Conservation (phyloP, 1,284 basidiomycete genomes). For the Ganoderma meredithae region DNA sequence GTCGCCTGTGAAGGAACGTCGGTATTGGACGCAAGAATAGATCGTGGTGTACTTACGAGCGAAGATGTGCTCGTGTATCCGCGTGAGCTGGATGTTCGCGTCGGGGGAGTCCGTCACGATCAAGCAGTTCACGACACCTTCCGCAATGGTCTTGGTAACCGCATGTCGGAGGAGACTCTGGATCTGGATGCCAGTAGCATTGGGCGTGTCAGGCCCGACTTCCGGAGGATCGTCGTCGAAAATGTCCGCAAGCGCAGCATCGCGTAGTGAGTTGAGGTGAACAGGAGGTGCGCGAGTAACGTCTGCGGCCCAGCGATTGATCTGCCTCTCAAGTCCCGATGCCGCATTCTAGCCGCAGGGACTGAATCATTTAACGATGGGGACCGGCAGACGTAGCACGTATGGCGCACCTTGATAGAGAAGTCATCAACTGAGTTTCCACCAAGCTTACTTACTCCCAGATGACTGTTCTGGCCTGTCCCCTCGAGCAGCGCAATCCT, state of each 20-base stretch:
- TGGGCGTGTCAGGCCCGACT: conserved; percentile 25
- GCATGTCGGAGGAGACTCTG: conserved; percentile 81
- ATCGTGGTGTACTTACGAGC: conserved; percentile 57
- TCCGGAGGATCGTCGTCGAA: conserved; percentile 47
- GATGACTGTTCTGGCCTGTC: conserved; percentile 44
- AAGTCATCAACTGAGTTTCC: conserved; percentile 81
- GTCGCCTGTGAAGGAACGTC: conserved; percentile 58
- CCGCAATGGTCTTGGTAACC: conserved; percentile 77
- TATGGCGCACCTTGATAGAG: conserved; percentile 74
- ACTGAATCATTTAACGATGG: neutral
- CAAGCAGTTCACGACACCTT: conserved; percentile 81
- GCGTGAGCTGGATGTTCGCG: conserved; percentile 79
- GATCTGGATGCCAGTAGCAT: conserved; percentile 68
- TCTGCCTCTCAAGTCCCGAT: conserved; percentile 76
- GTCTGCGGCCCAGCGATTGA: conserved; percentile 86
- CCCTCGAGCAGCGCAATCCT: conserved; percentile 81
- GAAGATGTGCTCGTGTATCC: conserved; percentile 86
- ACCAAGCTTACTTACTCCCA: conserved; percentile 47
- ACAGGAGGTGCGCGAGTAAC: conserved; percentile 65
- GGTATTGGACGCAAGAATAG: neutral
- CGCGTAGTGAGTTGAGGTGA: conserved; percentile 59
- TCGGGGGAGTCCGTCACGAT: conserved; percentile 80
- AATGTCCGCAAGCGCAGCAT: conserved; percentile 68
- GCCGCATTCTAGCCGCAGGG: conserved; percentile 65
- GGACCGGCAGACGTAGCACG: neutral